A percentile compares a stretch with the other conserved stretches of the same genome.
phyloP scores from a whole-genome alignment of 805 yeast genomes.

The Spathaspora boniae region DNA sequence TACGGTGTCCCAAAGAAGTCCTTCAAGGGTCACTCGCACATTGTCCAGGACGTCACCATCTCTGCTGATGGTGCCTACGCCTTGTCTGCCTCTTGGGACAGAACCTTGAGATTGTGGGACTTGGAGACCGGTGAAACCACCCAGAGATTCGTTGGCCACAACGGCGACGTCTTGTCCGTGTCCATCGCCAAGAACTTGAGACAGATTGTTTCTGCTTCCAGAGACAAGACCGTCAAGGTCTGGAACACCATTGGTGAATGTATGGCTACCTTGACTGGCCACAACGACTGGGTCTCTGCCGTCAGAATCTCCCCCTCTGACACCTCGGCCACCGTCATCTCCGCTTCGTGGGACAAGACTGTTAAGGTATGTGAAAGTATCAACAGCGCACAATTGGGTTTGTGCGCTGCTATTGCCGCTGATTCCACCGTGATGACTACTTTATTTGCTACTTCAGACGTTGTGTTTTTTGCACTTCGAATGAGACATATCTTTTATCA shows the following conservation, averaged over 20 bases:
- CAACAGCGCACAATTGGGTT: too few species aligned
- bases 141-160: conserved; percentile 97
- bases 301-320: conserved; percentile 94
- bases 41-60: conserved; percentile 95
- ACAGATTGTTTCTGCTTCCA: conserved; percentile 97
- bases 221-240: conserved; percentile 98
- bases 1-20: conserved; percentile 98
- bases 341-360: conserved; percentile 98
- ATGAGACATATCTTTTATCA: conserved; percentile 93
- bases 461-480: conserved; percentile 55
- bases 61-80: conserved; percentile 98
- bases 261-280: conserved; percentile 90
- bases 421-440: conserved; percentile 10
- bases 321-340: conserved; percentile 72
- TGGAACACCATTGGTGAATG: conserved; percentile 99
- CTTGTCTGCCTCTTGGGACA: conserved; percentile 99
- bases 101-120: conserved; percentile 98
- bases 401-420: conserved; percentile 3
- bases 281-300: conserved; percentile 98
- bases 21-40: conserved; percentile 98
- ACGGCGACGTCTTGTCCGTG: conserved; percentile 94
- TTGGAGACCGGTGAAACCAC: conserved; percentile 89
- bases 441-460: conserved; percentile 99
- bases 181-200: conserved; percentile 95
- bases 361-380: conserved; percentile 97